These are phyloP conservation scores for Anthracocystis setariae DNA, from an alignment of 1,284 basidiomycete genomes.

Conservation along the genomic window DNA sequence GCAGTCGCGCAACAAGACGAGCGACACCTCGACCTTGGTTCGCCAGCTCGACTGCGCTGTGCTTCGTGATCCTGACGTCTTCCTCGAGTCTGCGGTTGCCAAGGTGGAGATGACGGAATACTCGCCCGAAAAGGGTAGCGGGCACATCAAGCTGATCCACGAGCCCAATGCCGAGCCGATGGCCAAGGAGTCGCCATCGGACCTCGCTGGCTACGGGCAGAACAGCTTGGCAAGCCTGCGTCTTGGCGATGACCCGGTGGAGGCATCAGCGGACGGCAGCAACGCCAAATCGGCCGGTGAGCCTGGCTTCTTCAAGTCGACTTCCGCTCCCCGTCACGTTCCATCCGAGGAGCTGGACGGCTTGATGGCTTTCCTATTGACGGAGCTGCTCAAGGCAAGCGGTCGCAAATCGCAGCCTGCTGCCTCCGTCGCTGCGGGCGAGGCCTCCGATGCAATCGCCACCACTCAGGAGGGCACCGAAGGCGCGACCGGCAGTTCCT, in stretches of 20 bases:
- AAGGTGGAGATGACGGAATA: conserved; percentile 61
- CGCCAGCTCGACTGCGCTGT: conserved; percentile 82
- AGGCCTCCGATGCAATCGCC: neutral
- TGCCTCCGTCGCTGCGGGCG: neutral
- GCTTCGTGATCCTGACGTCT: conserved; percentile 80
- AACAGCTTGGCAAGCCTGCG: conserved; percentile 45
- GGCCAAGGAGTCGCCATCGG: conserved; percentile 38
- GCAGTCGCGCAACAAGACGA: conserved; percentile 65
- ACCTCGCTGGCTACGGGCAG: conserved; percentile 47
- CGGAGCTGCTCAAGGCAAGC: conserved; percentile 74
- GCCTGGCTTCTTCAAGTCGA: conserved; percentile 33
- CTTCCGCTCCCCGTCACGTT: conserved; percentile 4
- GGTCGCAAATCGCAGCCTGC: conserved; percentile 13
- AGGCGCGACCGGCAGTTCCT: neutral
- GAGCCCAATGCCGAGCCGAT: conserved; percentile 7
- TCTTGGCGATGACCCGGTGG: conserved; percentile 75
- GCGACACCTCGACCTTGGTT: conserved; percentile 80
- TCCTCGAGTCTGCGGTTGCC: conserved; percentile 74
- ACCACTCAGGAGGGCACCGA: neutral
- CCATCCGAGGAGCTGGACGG: conserved; percentile 70
- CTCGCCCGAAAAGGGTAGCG: conserved; percentile 46
- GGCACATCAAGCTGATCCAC: conserved; percentile 39
- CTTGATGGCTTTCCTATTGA: conserved; percentile 78
- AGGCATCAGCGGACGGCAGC: conserved; percentile 69
- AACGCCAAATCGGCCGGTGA: conserved; percentile 39